A percentile compares a stretch with the other conserved stretches of the same genome.
Evolutionary conservation across 371 early-diverging fungal species (phyloP).

Genomic region (Dinochytrium kinnereticum): DNA sequence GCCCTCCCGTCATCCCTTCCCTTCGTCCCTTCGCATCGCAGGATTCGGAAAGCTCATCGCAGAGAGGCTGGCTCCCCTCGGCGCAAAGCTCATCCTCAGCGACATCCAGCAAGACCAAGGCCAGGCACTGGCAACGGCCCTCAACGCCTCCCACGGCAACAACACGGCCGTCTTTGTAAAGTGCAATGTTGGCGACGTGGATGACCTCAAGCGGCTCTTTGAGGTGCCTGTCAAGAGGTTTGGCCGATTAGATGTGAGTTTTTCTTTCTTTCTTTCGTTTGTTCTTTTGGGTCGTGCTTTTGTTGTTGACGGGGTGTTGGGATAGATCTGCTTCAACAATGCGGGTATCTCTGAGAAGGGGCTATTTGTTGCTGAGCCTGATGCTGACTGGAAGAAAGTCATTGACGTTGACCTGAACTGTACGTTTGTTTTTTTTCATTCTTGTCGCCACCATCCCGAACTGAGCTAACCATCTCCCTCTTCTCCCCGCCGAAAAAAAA

Average conservation of each 20-base stretch:
- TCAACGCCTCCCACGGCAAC: constrained; percentile 50
- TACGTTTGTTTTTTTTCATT: background rate
- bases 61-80: constrained; percentile 46
- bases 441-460: background rate
- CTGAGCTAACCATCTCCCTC: background rate
- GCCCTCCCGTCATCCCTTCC: background rate
- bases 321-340: constrained; percentile 63
- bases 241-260: constrained; percentile 66
- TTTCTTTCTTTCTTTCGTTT: constrained; percentile 2
- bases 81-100: constrained; percentile 66
- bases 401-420: constrained; percentile 68
- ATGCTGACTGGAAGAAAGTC: constrained; percentile 57
- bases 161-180: constrained; percentile 41
- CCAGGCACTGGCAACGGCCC: constrained; percentile 37
- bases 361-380: constrained; percentile 24
- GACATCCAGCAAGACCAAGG: constrained; percentile 62
- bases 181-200: constrained; percentile 66
- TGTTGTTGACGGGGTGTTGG: background rate
- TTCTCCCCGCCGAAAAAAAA: background rate
- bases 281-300: background rate
- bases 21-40: background rate
- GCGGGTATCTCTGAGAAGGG: constrained; percentile 63
- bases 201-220: constrained; percentile 57
- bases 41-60: constrained; percentile 67
- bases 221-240: constrained; percentile 56